These are phyloP conservation scores for Theileria orientalis DNA, from an alignment of 169 alveolate species.

Conservation along the genomic window DNA sequence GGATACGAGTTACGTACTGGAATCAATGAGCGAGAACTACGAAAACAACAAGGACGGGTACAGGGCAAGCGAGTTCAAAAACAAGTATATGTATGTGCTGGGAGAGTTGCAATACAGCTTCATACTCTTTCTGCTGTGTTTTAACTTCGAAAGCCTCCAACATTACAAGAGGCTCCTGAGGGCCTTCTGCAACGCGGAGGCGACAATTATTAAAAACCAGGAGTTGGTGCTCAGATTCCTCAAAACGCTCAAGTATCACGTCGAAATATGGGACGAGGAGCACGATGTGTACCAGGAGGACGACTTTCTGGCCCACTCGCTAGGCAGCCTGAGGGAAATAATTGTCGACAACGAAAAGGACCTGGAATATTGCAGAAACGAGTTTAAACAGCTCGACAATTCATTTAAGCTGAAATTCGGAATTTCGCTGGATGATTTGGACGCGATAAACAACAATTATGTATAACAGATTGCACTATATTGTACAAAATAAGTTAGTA, in stretches of 20 bases:
- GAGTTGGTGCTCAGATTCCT: background rate
- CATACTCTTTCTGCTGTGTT: constrained; percentile 41
- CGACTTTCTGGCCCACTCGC: constrained; percentile 45
- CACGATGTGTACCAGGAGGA: constrained; percentile 52
- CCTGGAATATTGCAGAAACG: background rate
- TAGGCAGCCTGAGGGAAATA: constrained; percentile 32
- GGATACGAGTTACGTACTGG: constrained; percentile 51
- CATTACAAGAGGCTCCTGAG: constrained; percentile 45
- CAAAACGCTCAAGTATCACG: constrained; percentile 27
- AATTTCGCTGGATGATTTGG: constrained; percentile 38
- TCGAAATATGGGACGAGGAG: constrained; percentile 47
- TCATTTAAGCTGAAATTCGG: constrained; percentile 58
- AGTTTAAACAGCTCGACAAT: constrained; percentile 10
- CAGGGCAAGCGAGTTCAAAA: background rate
- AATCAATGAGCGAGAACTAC: constrained; percentile 22
- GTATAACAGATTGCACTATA: background rate
- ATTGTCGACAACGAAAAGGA: constrained; percentile 30
- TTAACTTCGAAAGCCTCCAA: constrained; percentile 42
- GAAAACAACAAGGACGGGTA: background rate
- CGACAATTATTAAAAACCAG: constrained; percentile 11
- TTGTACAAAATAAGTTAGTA: background rate
- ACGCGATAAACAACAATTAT: constrained; percentile 5
- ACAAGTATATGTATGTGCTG: constrained; percentile 19
- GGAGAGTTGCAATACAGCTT: constrained; percentile 60
- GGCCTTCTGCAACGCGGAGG: constrained; percentile 48